Conservation (phyloP, 176 grass and related monocot genomes). For the Aechmea fasciata region DNA sequence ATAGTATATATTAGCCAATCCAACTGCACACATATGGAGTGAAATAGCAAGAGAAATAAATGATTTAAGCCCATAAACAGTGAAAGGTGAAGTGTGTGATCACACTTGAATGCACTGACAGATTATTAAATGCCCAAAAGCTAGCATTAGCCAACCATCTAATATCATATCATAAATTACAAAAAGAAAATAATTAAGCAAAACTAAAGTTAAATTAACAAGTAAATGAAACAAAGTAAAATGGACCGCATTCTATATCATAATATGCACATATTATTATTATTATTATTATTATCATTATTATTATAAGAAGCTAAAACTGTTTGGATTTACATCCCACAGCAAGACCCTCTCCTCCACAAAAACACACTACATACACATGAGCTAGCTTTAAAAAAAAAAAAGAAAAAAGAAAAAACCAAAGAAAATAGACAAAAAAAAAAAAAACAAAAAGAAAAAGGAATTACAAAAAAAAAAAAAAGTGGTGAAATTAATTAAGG, state of each 20-base stretch:
- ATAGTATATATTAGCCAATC: too few species aligned
- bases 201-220: too few species aligned
- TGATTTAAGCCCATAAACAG: too few species aligned
- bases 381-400: too few species aligned
- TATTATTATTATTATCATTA: background rate
- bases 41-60: too few species aligned
- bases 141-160: too few species aligned
- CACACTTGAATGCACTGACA: too few species aligned
- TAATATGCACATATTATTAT: constrained; percentile 5
- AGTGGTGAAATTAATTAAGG: background rate
- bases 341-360: background rate
- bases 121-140: too few species aligned
- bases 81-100: too few species aligned
- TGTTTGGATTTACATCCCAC: constrained; percentile 13
- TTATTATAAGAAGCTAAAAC: background rate
- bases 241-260: background rate
- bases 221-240: background rate
- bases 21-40: too few species aligned
- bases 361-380: background rate
- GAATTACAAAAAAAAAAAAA: background rate
- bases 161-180: too few species aligned
- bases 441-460: background rate
- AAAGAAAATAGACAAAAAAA: background rate
- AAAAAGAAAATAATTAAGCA: too few species aligned
- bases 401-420: background rate